A percentile compares a stretch with the other conserved stretches of the same genome.
Conservation (phyloP, 1,284 basidiomycete genomes). For the Irpex rosettiformis region DNA sequence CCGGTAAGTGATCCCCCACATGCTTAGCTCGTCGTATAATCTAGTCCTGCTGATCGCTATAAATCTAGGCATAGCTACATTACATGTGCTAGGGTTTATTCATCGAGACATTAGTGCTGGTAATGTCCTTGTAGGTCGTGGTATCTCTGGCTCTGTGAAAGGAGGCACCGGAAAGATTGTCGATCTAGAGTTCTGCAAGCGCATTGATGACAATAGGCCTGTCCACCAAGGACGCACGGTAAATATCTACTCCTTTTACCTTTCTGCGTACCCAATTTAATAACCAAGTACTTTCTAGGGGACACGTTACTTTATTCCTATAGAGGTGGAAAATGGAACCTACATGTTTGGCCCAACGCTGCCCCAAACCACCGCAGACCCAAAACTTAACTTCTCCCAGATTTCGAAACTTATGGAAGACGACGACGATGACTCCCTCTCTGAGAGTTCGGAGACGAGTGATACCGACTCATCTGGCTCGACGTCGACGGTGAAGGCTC, state of each 20-base stretch:
- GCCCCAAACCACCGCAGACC: too few species aligned
- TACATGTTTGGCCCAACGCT: not conserved
- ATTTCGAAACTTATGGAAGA: not conserved
- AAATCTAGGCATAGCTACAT: too few species aligned
- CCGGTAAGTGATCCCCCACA: too few species aligned
- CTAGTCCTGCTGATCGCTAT: not conserved
- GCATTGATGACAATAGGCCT: not conserved
- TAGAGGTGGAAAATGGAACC: not conserved
- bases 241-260: not conserved
- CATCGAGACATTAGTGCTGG: slow-evolving; percentile 4
- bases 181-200: slow-evolving; percentile 3
- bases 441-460: too few species aligned
- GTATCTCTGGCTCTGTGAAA: too few species aligned
- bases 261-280: not conserved
- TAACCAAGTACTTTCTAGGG: not conserved
- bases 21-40: too few species aligned
- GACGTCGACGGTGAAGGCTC: too few species aligned
- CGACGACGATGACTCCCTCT: not conserved
- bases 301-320: not conserved
- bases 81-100: not conserved
- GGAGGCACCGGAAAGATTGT: not conserved
- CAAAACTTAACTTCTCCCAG: too few species aligned
- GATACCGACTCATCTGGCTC: too few species aligned
- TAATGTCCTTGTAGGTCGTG: not conserved
- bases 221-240: not conserved